These are phyloP conservation scores for Fagopyrum homotropicum DNA, from an alignment of 148 eudicot genomes.

Conservation along the genomic window DNA sequence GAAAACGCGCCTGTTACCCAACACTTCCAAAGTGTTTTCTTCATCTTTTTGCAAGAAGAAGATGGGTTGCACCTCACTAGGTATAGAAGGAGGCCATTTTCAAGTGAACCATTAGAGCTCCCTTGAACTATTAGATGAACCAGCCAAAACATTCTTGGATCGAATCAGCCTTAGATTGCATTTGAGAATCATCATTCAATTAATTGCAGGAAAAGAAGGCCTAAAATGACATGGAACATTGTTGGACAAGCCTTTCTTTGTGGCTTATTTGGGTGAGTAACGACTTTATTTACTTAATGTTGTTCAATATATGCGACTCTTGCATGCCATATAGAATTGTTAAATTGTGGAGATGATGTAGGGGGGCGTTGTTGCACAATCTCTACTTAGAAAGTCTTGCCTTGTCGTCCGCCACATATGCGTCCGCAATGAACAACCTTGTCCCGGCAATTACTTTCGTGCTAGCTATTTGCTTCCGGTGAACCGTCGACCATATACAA, in stretches of 20 bases:
- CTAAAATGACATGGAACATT: constrained; percentile 7
- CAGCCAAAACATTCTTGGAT: too few species aligned
- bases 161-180: too few species aligned
- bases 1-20: too few species aligned
- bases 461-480: constrained; percentile 54
- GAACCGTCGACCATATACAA: background rate
- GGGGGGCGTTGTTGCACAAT: constrained; percentile 52
- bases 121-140: too few species aligned
- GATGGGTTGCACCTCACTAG: too few species aligned
- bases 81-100: too few species aligned
- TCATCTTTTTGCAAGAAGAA: too few species aligned
- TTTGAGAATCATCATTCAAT: background rate
- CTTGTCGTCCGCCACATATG: constrained; percentile 61
- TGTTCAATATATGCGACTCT: background rate
- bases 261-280: constrained; percentile 47
- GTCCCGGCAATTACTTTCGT: constrained; percentile 61
- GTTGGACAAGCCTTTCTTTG: constrained; percentile 3
- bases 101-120: too few species aligned
- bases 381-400: constrained; percentile 41
- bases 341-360: background rate
- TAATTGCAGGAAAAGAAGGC: constrained; percentile 7
- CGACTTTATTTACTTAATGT: background rate
- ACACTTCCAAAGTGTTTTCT: too few species aligned
- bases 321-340: background rate
- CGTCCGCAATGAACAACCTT: constrained; percentile 57